These are phyloP conservation scores for Chrysosporium keratinophilum DNA, from an alignment of 2,329 filamentous ascomycete species.

Conservation along the genomic window DNA sequence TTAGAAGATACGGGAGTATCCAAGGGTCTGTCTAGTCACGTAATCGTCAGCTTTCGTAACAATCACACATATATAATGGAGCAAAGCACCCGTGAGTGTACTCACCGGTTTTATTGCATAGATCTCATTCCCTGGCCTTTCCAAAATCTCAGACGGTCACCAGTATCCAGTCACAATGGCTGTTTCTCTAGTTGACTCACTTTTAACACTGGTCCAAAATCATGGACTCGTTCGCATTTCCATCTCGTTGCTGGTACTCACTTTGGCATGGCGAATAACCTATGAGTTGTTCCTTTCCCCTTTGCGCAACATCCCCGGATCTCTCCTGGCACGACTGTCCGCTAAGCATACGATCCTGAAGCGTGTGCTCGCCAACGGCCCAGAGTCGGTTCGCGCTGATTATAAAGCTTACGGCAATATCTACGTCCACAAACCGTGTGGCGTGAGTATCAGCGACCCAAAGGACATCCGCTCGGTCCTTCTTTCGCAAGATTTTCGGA, in stretches of 20 bases:
- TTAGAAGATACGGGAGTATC: too few relatives aligned
- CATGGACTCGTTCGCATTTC: not conserved
- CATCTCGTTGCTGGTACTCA: not conserved
- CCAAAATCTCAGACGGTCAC: too few relatives aligned
- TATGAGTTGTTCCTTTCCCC: slow-evolving; percentile 4
- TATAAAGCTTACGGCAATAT: not conserved
- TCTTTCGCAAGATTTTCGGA: not conserved
- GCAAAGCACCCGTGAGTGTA: too few relatives aligned
- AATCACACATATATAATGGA: too few relatives aligned
- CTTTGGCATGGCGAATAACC: not conserved
- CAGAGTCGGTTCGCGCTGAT: slow-evolving; percentile 1
- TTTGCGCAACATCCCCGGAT: slow-evolving; percentile 5
- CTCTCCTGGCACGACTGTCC: not conserved
- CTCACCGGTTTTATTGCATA: too few relatives aligned
- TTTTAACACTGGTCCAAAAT: not conserved
- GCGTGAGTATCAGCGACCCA: slow-evolving; percentile 5
- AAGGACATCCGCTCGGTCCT: slow-evolving; percentile 4
- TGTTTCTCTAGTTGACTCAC: too few relatives aligned
- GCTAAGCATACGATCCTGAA: slow-evolving; percentile 1
- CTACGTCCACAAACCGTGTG: slow-evolving; percentile 1
- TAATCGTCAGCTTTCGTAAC: too few relatives aligned
- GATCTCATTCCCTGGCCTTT: too few relatives aligned
- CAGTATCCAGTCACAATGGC: too few relatives aligned
- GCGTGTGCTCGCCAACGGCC: slow-evolving; percentile 6
- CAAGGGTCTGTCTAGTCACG: too few relatives aligned